A percentile compares a stretch with the other conserved stretches of the same genome.
Conservation (phyloP, 1,139 yeast species). For the Debaryomyces coudertii region DNA sequence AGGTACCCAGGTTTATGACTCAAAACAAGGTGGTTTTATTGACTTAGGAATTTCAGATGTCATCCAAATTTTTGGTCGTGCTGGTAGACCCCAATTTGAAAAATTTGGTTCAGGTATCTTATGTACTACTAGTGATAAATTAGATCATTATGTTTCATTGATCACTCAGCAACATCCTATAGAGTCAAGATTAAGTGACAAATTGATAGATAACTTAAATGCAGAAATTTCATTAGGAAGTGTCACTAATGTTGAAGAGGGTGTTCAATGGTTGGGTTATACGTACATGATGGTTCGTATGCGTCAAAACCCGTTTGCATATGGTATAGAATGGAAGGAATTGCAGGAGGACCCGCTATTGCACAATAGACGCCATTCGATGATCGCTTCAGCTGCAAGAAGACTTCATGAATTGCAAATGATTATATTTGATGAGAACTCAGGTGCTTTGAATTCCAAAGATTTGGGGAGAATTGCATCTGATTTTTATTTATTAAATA, state of each 20-base stretch:
- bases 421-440: slow-evolving; percentile 87
- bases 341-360: slow-evolving; percentile 81
- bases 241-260: slow-evolving; percentile 93
- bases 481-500: slow-evolving; percentile 85
- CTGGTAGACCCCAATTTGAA: slow-evolving; percentile 98
- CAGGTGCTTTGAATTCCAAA: slow-evolving; percentile 79
- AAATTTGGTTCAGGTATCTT: slow-evolving; percentile 89
- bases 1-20: slow-evolving; percentile 94
- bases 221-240: slow-evolving; percentile 97
- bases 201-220: slow-evolving; percentile 86
- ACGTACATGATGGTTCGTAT: slow-evolving; percentile 93
- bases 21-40: slow-evolving; percentile 91
- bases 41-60: slow-evolving; percentile 97
- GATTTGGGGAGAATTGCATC: slow-evolving; percentile 95
- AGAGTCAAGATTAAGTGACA: slow-evolving; percentile 78
- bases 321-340: slow-evolving; percentile 92
- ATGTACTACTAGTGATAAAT: slow-evolving; percentile 77
- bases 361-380: slow-evolving; percentile 69
- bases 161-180: slow-evolving; percentile 96
- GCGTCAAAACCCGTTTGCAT: slow-evolving; percentile 91
- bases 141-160: slow-evolving; percentile 85
- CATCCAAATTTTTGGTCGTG: slow-evolving; percentile 97
- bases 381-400: slow-evolving; percentile 81
- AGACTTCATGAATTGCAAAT: slow-evolving; percentile 83
- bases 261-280: slow-evolving; percentile 94